phyloP scores from a whole-genome alignment of 352 stramenopile species.

The Globisporangium recalcitrans region DNA sequence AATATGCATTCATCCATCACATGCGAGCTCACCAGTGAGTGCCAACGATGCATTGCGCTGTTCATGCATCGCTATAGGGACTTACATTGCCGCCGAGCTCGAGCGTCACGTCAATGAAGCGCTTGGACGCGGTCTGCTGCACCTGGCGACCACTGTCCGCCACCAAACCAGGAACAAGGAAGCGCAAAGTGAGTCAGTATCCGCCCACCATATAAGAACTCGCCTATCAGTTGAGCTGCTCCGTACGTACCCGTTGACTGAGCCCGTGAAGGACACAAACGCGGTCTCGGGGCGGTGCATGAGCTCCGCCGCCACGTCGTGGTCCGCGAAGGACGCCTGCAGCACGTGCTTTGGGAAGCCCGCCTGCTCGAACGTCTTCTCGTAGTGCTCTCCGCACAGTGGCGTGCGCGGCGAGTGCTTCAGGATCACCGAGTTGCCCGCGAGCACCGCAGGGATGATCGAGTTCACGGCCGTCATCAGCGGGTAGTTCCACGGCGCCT shows the following conservation, averaged over 20 bases:
- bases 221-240: not conserved
- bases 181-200: no score
- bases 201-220: no score
- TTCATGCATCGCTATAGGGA: not conserved
- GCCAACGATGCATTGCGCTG: not conserved
- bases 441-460: conserved; percentile 77
- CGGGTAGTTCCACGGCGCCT: conserved; percentile 84
- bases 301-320: conserved; percentile 59
- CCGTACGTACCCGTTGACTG: conserved; percentile 54
- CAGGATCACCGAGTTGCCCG: conserved; percentile 72
- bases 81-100: conserved; percentile 80
- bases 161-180: not conserved
- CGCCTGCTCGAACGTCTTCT: conserved; percentile 60
- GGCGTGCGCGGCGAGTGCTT: conserved; percentile 82
- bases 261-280: conserved; percentile 84
- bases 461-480: conserved; percentile 86
- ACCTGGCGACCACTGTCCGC: conserved; percentile 52
- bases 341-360: conserved; percentile 66
- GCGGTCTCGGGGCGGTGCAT: conserved; percentile 63
- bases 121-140: conserved; percentile 41
- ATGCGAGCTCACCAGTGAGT: not conserved
- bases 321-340: conserved; percentile 58
- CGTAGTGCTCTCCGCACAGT: conserved; percentile 70
- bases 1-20: not conserved
- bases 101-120: conserved; percentile 77